Evolutionary conservation across 495 filamentous ascomycete species (phyloP), one percentile per base, ranked within the genome.

Genomic region (Jackrogersella minutella): DNA sequence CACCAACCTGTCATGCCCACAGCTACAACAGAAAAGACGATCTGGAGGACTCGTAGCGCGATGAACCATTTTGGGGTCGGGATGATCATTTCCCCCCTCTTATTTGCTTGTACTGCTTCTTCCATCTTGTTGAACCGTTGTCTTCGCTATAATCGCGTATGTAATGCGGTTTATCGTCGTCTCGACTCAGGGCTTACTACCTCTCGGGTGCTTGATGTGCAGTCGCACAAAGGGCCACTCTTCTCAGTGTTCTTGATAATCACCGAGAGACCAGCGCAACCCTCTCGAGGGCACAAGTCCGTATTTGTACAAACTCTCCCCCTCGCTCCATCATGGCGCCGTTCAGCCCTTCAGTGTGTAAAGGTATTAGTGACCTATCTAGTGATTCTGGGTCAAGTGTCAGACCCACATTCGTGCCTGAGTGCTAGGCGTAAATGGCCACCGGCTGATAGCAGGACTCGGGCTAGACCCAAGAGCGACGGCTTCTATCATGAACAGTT

Each of bases 1-100:
- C 81, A 72, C 39, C 66, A 68, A 5, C 73, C 81, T 1, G 77
- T 71, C 64, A 82, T 62, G 10, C 34, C 72, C 9, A 81, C 49
- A 16, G 79, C 74, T 33, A 80, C 17, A 33, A 83, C 54, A 9
- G 64, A 50, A 3, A 83, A 56, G 19, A 82, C 60, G 28, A 76
- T 68, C 63, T 83, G 80, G 58, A 77, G 56, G 13, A 73, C 73
- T 56, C 81, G 74, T 21, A 78, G 43, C 2, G 74, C 66, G 37
- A 77, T 74, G 28, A 78, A 71, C 78, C 79, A 79, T 22, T 54
- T 40, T 1, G 81, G 81, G 19, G 77, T 81, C 40, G 62, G 52
- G 47, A 78, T 71, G 46, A 77, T 17, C 13, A 36, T 31, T 51
- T 68, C 26, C 30, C 72, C 72, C 39, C 41, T 61, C 55, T 51